phyloP scores from a whole-genome alignment of 352 stramenopile species.

The Aphanomyces stellatus region DNA sequence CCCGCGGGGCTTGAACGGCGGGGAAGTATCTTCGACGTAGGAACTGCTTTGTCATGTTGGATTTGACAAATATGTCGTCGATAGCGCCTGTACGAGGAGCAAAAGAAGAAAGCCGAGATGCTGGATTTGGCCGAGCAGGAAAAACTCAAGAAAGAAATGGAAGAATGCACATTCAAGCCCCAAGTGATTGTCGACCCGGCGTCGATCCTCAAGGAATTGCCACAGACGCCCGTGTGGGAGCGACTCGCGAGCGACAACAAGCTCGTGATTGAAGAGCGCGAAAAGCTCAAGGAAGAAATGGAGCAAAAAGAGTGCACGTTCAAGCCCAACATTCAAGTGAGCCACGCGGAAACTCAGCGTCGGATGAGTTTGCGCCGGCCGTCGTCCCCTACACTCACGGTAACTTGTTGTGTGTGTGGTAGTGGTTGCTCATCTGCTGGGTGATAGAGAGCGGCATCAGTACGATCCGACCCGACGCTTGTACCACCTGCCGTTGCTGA shows the following conservation, averaged over 20 bases:
- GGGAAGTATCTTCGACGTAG: conserved; percentile 66
- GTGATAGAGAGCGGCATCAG: too few relatives aligned
- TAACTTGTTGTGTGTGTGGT: too few relatives aligned
- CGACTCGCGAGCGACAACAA: conserved; percentile 69
- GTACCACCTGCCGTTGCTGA: neutral
- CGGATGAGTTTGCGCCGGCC: conserved; percentile 5
- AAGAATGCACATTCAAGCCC: conserved; percentile 69
- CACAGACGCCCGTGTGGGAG: conserved; percentile 56
- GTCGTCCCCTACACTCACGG: too few relatives aligned
- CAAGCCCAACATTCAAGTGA: conserved; percentile 48
- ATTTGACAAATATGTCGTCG: neutral
- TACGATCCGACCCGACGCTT: too few relatives aligned
- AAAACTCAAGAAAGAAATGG: conserved; percentile 62
- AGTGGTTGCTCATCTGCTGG: too few relatives aligned
- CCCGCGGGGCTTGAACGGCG: neutral
- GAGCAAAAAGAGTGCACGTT: conserved; percentile 77
- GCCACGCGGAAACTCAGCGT: neutral
- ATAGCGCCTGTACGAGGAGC: conserved; percentile 72
- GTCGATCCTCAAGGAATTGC: conserved; percentile 27
- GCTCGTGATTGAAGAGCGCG: conserved; percentile 65
- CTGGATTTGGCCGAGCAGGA: conserved; percentile 60
- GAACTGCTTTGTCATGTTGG: neutral
- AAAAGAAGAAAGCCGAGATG: conserved; percentile 71
- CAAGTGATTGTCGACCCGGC: conserved; percentile 37
- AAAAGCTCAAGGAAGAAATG: conserved; percentile 56